These are phyloP conservation scores for Ceratocystis colombiana DNA, from an alignment of 2,329 filamentous ascomycete species.

Conservation along the genomic window DNA sequence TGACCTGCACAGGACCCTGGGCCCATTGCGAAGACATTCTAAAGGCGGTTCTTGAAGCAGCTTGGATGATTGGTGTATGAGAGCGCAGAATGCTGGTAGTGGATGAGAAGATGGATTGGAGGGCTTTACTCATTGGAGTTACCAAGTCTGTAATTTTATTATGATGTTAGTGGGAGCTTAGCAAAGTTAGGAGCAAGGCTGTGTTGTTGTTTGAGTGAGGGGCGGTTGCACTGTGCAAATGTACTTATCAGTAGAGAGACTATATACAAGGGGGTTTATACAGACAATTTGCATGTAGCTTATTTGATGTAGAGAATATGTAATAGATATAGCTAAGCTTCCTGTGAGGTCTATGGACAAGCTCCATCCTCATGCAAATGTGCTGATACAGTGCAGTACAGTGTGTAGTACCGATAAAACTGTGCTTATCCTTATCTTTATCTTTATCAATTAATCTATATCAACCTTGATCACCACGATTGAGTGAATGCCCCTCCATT, in stretches of 20 bases:
- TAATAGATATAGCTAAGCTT: no score
- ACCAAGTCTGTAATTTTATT: background rate
- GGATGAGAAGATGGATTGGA: background rate
- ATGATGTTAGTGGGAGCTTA: slow-evolving; percentile 8
- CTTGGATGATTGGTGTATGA: background rate
- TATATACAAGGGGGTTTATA: background rate
- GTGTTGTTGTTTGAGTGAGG: background rate
- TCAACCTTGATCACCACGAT: background rate
- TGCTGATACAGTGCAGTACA: slow-evolving; percentile 1
- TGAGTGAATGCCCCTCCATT: slow-evolving; percentile 4
- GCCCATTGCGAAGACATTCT: slow-evolving; percentile 19
- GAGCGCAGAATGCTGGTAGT: background rate
- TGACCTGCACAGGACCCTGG: slow-evolving; percentile 17
- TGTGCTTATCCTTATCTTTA: slow-evolving; percentile 16
- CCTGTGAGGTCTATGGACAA: background rate
- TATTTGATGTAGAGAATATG: no score
- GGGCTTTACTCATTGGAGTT: slow-evolving; percentile 6
- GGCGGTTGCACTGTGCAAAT: background rate
- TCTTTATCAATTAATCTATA: slow-evolving; percentile 25
- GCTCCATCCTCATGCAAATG: background rate
- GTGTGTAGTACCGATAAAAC: slow-evolving; percentile 1
- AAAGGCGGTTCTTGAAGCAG: background rate
- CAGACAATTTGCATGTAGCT: background rate
- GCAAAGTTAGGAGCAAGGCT: background rate
- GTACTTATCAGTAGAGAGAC: background rate